These are phyloP conservation scores for Nitzschia sp. DNA, from an alignment of 108 stramenopile genomes.

Conservation along the genomic window DNA sequence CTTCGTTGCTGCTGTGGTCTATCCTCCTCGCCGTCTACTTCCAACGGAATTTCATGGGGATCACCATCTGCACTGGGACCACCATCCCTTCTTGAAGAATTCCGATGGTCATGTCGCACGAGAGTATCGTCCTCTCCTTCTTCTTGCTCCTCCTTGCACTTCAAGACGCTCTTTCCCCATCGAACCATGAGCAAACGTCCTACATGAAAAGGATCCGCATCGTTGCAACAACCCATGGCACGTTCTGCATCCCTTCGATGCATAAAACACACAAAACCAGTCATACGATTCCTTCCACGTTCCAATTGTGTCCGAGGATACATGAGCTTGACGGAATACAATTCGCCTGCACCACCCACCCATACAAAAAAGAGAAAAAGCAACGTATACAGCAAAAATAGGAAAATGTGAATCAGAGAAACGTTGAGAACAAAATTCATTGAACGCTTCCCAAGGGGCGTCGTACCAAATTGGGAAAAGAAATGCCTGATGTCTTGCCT, in stretches of 20 bases:
- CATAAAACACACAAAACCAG: conserved; percentile 90
- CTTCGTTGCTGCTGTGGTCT: too few relatives aligned
- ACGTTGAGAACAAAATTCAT: conserved; percentile 25
- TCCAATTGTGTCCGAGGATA: conserved; percentile 91
- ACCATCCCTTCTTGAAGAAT: neutral
- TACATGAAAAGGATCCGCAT: conserved; percentile 68
- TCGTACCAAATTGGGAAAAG: conserved; percentile 82
- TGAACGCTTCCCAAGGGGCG: too few relatives aligned
- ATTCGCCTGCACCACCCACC: too few relatives aligned
- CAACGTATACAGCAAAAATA: too few relatives aligned
- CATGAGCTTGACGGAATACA: conserved; percentile 93
- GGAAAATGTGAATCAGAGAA: conserved; percentile 4
- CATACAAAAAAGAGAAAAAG: too few relatives aligned
- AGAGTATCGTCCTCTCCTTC: conserved; percentile 21
- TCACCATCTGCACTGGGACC: neutral
- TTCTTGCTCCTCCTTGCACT: conserved; percentile 9
- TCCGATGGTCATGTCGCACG: neutral
- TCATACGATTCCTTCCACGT: conserved; percentile 72
- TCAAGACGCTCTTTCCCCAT: conserved; percentile 83
- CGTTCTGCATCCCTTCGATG: conserved; percentile 82
- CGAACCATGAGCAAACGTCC: conserved; percentile 66
- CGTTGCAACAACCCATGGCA: conserved; percentile 81
- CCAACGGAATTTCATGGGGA: neutral
- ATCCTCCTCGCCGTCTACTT: too few relatives aligned
- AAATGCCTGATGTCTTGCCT: conserved; percentile 46